Percentiles rank a stretch among this genome's conserved stretches.
Conservation (phyloP, 208 protist genomes). For the Acanthamoeba lugdunensis region DNA sequence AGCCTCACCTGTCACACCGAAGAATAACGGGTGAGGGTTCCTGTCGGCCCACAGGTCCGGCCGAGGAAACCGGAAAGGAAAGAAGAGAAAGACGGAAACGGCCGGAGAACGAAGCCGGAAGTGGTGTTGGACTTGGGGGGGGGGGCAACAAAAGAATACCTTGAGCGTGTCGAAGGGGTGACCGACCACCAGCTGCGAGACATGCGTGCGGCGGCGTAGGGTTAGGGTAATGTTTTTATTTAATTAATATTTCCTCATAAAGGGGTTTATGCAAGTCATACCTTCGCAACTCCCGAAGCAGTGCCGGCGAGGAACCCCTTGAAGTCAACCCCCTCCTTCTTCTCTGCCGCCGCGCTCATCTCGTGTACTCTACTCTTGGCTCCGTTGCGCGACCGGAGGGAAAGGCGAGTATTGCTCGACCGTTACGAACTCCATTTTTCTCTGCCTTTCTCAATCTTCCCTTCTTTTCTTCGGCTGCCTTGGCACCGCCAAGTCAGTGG, state of each 20-base stretch:
- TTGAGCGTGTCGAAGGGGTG: conserved; percentile 68
- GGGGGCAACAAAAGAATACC: conserved; percentile 27
- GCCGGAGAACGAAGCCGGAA: conserved; percentile 13
- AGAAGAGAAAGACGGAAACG: not conserved
- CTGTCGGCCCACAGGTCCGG: too few relatives aligned
- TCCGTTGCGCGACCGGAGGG: not conserved
- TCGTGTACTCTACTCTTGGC: not conserved
- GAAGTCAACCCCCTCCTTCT: conserved; percentile 23
- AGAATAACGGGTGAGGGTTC: not conserved
- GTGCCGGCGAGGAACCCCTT: conserved; percentile 59
- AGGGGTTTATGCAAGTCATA: not conserved
- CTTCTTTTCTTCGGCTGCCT: too few relatives aligned
- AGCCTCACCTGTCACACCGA: conserved; percentile 19
- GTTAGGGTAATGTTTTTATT: not conserved
- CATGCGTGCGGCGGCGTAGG: not conserved
- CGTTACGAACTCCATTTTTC: too few relatives aligned
- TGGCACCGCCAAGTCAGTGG: too few relatives aligned
- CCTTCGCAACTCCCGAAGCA: conserved; percentile 34
- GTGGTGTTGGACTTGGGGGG: not conserved
- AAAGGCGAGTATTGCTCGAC: too few relatives aligned
- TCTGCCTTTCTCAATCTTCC: too few relatives aligned
- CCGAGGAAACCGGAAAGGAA: not conserved
- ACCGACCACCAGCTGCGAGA: conserved; percentile 18
- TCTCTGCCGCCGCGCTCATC: not conserved
- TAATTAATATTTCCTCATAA: not conserved